phyloP scores from a whole-genome alignment of 768 basidiomycete genomes.

The Cyclocybe aegerita region DNA sequence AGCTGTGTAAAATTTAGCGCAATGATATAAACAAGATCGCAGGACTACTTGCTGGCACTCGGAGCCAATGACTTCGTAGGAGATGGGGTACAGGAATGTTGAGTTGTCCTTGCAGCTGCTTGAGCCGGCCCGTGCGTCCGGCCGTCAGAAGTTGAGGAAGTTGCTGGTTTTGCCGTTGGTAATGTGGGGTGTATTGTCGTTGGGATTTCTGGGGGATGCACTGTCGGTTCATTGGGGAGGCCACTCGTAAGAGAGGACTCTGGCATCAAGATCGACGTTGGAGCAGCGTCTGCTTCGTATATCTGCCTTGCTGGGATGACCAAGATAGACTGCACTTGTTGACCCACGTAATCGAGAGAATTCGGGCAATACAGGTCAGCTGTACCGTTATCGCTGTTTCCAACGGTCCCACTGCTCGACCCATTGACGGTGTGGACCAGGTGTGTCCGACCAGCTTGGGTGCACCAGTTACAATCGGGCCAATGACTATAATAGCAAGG shows the following conservation, averaged over 20 bases:
- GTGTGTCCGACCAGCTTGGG: constrained; percentile 19
- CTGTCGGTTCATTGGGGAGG: too few species aligned
- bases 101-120: constrained; percentile 30
- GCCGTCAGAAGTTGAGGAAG: constrained; percentile 2
- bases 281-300: too few species aligned
- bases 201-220: neutral
- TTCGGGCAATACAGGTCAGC: neutral
- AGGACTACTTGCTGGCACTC: constrained; percentile 44
- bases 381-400: neutral
- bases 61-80: constrained; percentile 46
- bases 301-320: too few species aligned
- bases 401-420: constrained; percentile 14
- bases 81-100: constrained; percentile 45
- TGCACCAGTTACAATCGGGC: constrained; percentile 56
- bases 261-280: too few species aligned
- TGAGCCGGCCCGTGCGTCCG: constrained; percentile 25
- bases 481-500: constrained; percentile 38
- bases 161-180: neutral
- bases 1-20: constrained; percentile 13
- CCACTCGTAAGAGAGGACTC: too few species aligned
- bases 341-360: too few species aligned
- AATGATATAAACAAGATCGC: neutral
- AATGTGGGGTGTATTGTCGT: constrained; percentile 8
- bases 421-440: constrained; percentile 21
- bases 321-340: too few species aligned